These are phyloP conservation scores for Boletales sp. DNA, from an alignment of 768 basidiomycete species.

Conservation along the genomic window DNA sequence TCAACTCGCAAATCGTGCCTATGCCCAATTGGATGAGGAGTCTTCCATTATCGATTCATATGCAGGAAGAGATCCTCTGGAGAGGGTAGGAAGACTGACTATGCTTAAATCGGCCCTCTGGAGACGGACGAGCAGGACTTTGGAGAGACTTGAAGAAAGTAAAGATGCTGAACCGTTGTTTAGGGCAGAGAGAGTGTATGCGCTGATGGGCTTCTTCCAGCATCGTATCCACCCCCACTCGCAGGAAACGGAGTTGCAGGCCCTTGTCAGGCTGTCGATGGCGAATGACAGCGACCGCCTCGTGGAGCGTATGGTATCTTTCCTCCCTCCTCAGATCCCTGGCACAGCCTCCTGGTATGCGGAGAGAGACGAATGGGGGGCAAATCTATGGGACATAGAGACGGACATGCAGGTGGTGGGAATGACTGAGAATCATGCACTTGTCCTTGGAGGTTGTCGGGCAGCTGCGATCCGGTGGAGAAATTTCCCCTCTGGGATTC, in stretches of 20 bases:
- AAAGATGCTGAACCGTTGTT: neutral
- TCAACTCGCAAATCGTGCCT: conserved; percentile 23
- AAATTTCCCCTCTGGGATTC: conserved; percentile 15
- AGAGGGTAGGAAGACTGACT: neutral
- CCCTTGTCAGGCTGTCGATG: conserved; percentile 14
- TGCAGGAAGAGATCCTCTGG: conserved; percentile 14
- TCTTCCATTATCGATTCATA: conserved; percentile 22
- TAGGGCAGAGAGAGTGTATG: conserved; percentile 15
- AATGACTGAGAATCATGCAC: conserved; percentile 8
- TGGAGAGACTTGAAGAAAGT: neutral
- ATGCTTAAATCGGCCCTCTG: conserved; percentile 23
- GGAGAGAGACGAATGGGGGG: conserved; percentile 13
- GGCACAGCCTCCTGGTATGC: conserved; percentile 4
- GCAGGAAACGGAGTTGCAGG: neutral
- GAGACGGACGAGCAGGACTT: conserved; percentile 12
- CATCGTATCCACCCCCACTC: conserved; percentile 10
- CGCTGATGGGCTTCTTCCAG: conserved; percentile 26
- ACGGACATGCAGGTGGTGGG: conserved; percentile 17
- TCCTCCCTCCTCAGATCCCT: conserved; percentile 7
- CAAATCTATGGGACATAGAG: conserved; percentile 21
- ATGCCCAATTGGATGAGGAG: conserved; percentile 11
- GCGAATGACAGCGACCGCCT: conserved; percentile 22
- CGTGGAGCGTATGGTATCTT: conserved; percentile 21
- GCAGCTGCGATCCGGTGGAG: conserved; percentile 22
- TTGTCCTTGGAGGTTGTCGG: conserved; percentile 25